Evolutionary conservation across 108 stramenopile species (phyloP).

Genomic region (Seminavis robusta): DNA sequence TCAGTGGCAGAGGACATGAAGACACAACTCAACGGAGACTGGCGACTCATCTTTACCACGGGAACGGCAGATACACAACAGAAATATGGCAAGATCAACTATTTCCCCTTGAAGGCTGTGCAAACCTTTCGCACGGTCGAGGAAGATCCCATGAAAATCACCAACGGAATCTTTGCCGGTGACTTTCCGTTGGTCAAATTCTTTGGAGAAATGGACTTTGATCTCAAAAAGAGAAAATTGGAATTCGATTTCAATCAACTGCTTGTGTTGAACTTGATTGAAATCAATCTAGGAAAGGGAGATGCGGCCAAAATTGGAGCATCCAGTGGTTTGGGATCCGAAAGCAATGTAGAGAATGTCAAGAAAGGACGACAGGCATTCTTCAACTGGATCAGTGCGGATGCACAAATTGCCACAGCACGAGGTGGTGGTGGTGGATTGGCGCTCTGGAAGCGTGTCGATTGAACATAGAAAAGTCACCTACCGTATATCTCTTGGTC

Average conservation of each 20-base stretch:
- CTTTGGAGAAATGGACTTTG: conserved; percentile 74
- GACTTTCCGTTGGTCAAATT: conserved; percentile 76
- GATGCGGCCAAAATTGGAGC: conserved; percentile 68
- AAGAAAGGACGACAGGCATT: conserved; percentile 64
- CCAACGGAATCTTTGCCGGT: conserved; percentile 84
- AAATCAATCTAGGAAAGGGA: conserved; percentile 39
- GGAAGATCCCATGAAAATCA: conserved; percentile 49
- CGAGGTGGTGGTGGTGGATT: conserved; percentile 91
- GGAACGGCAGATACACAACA: conserved; percentile 83
- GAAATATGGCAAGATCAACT: conserved; percentile 72
- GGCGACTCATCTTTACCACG: conserved; percentile 92
- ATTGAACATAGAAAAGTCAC: neutral
- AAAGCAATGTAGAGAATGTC: conserved; percentile 74
- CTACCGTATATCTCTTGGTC: too few relatives aligned
- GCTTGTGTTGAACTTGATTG: conserved; percentile 42
- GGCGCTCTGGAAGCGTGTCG: conserved; percentile 84
- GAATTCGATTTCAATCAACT: conserved; percentile 86
- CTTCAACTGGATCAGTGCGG: conserved; percentile 91
- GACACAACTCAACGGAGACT: conserved; percentile 57
- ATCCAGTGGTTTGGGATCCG: conserved; percentile 69
- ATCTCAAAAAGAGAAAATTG: conserved; percentile 57
- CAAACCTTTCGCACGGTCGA: conserved; percentile 75
- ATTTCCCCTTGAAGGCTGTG: conserved; percentile 83
- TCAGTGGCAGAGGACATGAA: conserved; percentile 18
- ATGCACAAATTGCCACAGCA: conserved; percentile 87